Evolutionary conservation across 441 rosid genomes (phyloP).

Genomic region (Cnidoscolus chayamansa): DNA sequence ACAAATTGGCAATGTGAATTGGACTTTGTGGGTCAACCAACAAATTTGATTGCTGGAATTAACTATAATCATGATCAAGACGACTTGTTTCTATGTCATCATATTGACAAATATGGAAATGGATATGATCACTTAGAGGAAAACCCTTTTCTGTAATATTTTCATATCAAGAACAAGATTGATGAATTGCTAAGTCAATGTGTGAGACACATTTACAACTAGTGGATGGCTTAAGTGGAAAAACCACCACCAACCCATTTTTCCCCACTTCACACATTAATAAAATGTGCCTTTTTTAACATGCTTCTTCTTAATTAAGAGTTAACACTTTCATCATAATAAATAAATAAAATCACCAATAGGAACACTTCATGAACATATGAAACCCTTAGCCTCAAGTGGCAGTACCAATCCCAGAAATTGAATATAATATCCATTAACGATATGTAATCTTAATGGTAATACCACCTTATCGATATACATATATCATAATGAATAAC

Average conservation of each 20-base stretch:
- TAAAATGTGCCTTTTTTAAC: neutral
- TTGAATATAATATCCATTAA: too few relatives aligned
- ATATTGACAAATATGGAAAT: neutral
- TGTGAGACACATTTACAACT: neutral
- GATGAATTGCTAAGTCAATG: neutral
- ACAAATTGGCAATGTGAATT: neutral
- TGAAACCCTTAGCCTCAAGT: too few relatives aligned
- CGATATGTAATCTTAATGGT: too few relatives aligned
- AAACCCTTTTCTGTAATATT: neutral
- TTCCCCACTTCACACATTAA: neutral
- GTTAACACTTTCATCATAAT: too few relatives aligned
- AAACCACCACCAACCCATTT: neutral
- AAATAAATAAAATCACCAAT: too few relatives aligned
- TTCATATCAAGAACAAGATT: neutral
- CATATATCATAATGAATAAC: too few relatives aligned
- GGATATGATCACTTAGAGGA: neutral
- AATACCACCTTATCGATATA: too few relatives aligned
- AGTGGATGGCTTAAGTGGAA: neutral
- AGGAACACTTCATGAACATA: too few relatives aligned
- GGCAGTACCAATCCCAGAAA: too few relatives aligned
- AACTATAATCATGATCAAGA: neutral
- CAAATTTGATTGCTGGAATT: neutral
- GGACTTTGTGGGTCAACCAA: neutral
- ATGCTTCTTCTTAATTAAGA: too few relatives aligned
- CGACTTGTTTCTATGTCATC: neutral